phyloP scores from a whole-genome alignment of 345 rosid genomes.

The Gossypium raimondii region DNA sequence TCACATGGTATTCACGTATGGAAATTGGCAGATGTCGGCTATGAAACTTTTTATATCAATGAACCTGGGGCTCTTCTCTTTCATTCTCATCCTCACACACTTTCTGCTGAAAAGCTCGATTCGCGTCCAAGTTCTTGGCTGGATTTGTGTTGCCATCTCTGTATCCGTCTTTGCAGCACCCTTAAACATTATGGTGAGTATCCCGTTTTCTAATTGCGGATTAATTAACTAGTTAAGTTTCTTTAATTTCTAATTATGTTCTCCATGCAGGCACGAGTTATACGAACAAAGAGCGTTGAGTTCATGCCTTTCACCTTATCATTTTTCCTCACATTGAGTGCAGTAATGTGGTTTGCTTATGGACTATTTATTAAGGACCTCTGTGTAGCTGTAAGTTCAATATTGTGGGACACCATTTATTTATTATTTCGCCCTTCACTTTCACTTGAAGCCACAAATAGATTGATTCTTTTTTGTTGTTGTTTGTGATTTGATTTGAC shows the following conservation, averaged over 20 bases:
- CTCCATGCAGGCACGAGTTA: conserved; percentile 24
- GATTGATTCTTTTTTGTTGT: neutral
- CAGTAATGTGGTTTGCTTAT: conserved; percentile 73
- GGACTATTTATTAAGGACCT: conserved; percentile 53
- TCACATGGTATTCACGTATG: neutral
- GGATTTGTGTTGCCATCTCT: conserved; percentile 71
- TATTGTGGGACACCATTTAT: neutral
- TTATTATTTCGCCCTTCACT: neutral
- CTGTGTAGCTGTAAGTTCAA: conserved; percentile 64
- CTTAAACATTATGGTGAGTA: conserved; percentile 57
- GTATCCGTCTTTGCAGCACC: conserved; percentile 85
- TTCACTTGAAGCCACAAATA: neutral
- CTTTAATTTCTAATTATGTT: neutral
- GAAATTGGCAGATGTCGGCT: conserved; percentile 47
- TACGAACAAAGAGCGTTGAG: conserved; percentile 76
- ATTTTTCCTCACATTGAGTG: conserved; percentile 73
- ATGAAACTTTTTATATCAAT: conserved; percentile 41
- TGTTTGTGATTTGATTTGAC: neutral
- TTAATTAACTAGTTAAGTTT: neutral
- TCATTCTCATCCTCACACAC: conserved; percentile 39
- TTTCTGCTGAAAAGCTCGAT: conserved; percentile 23
- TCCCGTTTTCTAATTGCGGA: neutral
- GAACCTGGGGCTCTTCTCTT: conserved; percentile 55
- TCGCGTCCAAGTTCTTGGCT: conserved; percentile 53
- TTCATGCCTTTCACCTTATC: conserved; percentile 90